Conservation (phyloP, 2,329 filamentous ascomycete genomes). For the Phaeosphaeria sp. region DNA sequence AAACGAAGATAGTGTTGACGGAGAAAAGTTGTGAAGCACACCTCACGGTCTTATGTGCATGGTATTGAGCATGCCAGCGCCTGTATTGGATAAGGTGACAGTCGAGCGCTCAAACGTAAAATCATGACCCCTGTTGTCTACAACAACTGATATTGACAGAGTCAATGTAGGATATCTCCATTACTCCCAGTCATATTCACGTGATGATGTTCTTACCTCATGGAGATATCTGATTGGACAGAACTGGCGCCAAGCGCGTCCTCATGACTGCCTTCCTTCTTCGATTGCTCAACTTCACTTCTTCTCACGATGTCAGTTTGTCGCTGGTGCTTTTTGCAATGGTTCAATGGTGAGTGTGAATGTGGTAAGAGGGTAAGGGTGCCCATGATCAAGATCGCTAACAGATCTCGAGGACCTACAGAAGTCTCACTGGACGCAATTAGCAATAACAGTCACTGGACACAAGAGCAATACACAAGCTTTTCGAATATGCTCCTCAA, state of each 20-base stretch:
- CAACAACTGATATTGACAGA: too few relatives aligned
- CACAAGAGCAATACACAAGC: background rate
- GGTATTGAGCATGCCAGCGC: too few relatives aligned
- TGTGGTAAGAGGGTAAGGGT: background rate
- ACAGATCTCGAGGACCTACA: background rate
- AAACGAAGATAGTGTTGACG: too few relatives aligned
- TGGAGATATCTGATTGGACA: background rate
- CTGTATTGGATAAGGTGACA: too few relatives aligned
- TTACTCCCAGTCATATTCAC: background rate
- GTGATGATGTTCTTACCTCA: background rate
- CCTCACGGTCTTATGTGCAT: too few relatives aligned
- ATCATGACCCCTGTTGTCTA: too few relatives aligned
- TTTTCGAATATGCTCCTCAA: background rate
- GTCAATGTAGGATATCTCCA: too few relatives aligned
- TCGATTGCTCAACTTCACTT: background rate
- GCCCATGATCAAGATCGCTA: background rate
- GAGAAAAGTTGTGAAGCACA: too few relatives aligned
- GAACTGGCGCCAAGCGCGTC: background rate
- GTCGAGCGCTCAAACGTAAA: too few relatives aligned
- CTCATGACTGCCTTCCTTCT: background rate
- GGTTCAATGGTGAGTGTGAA: background rate
- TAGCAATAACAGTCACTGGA: background rate
- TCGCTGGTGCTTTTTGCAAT: background rate
- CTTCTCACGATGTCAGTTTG: background rate
- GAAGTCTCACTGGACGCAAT: background rate